Base-by-base conservation (phyloP, 176 grass and related monocot genomes). In the Hordeum marinum region DNA sequence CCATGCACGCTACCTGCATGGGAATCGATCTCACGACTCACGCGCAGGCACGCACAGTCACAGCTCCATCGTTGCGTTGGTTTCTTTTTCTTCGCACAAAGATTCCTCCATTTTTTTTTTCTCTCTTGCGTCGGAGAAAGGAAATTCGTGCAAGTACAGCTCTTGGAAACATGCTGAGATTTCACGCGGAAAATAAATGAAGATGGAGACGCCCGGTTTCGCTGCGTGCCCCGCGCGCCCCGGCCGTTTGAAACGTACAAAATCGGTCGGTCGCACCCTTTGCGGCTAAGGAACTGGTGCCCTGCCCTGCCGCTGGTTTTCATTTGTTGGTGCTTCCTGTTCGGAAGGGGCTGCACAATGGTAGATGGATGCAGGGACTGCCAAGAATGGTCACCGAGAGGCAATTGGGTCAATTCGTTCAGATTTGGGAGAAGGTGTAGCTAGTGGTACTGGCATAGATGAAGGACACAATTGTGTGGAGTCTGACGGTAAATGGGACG, bases 61-160 rank as follows among this genome's bases (percentile, higher is more conserved):
- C 63, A 68, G 48, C 46, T 82, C 46, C 10, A 50, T 84, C 3
- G 20, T 18, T 32, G 17, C 11, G 42, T 32, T 63, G 23, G 8
- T 42, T 77, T 63, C 13, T 66, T 58, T 58, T 52, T 80, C 39
- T 80, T 35, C 9, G 31, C 31, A 10, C 11, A 27, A 36, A 78
- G 83, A 90, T 86, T 86, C 88, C 83, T 2, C 39, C 60, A 20
- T 65, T 82, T 7, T 9, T 7, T 69, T 76, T 63, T 27, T 45
- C 2, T 24, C 14, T 72, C 23, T 12, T 29, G 61, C 12, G 2
- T 13, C 41, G 25, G 34, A 69, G 58, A 13, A 67, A 81, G 85
- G 71, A 85, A 89, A 82, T 46, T 9, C 23, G 78, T 8, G 31
- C 83, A 54, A 82, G 70, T 69, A 81, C 78, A 89, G 39, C 41